Base-by-base conservation (phyloP, 2,329 filamentous ascomycete genomes). In the Penicillium sp. region DNA sequence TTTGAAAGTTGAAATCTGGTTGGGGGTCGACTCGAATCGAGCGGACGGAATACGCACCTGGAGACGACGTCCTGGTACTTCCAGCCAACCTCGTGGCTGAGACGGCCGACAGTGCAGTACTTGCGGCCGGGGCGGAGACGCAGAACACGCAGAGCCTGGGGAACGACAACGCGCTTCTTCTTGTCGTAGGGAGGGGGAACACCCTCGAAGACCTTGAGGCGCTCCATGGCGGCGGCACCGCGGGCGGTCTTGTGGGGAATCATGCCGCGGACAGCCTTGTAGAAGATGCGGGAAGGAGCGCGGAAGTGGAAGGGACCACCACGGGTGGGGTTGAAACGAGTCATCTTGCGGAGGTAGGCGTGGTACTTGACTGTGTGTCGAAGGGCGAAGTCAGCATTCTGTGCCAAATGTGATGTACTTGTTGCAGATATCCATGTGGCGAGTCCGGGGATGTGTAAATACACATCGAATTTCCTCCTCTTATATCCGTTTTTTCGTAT, bases 231-330 rank as follows among this genome's bases (percentile, higher is more conserved):
- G 73, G 93, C 93, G 73, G 91, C 89, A 82, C 94, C 94, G 77
- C 94, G 93, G 79, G 94, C 87, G 71, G 94, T 99, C 91, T 99
- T 99, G 91, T 99, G 94, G 77, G 94, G 94, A 71, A 99, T 95
- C 94, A 99, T 99, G 80, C 94, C 94, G 80, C 94, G 93, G 83
- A 99, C 91, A 78, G 94, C 92, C 90, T 97, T 96, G 90, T 97
- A 99, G 89, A 99, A 96, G 86, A 99, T 97, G 82, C 95, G 90
- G 74, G 92, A 96, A 65, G 94, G 94, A 72, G 93, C 92, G 79
- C 94, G 94, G 92, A 97, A 97, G 84, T 99, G 94, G 92, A 97
- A 99, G 81, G 94, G 94, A 85, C 93, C 93, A 88, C 93, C 94
- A 78, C 93, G 92, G 74, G 92, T 97, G 78, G 94, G 92, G 88